These are phyloP conservation scores for Leccinum arenicola DNA, from an alignment of 768 basidiomycete genomes.

Conservation along the genomic window DNA sequence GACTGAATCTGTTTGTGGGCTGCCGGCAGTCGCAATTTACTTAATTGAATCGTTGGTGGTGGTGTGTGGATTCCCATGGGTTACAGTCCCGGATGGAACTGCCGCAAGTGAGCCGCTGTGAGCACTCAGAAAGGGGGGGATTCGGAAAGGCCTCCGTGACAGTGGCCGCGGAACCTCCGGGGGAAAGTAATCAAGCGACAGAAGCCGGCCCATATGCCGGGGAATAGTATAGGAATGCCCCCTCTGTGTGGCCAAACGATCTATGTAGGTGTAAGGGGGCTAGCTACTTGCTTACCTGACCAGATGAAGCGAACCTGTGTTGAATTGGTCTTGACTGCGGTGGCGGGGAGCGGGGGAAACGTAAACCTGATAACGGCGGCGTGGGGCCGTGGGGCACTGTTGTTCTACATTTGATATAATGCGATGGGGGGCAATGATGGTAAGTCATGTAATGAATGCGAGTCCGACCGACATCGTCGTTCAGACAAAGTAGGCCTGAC, in stretches of 20 bases:
- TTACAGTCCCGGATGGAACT: neutral
- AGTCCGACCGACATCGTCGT: neutral
- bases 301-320: neutral
- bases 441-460: neutral
- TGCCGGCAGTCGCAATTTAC: neutral
- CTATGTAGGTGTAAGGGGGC: neutral
- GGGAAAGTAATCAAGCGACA: neutral
- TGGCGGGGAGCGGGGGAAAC: neutral
- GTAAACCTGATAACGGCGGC: neutral
- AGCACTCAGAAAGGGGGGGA: neutral
- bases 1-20: neutral
- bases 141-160: neutral
- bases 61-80: neutral
- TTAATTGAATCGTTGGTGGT: neutral
- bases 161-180: neutral
- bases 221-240: neutral
- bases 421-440: neutral
- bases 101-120: slow-evolving; percentile 5
- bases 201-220: neutral
- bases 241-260: neutral
- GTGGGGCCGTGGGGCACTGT: neutral
- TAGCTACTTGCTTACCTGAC: neutral
- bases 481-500: neutral
- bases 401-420: neutral
- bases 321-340: slow-evolving; percentile 2